These are phyloP conservation scores for Pseudocohnilembus persalinus DNA, from an alignment of 169 alveolate genomes.

Conservation along the genomic window DNA sequence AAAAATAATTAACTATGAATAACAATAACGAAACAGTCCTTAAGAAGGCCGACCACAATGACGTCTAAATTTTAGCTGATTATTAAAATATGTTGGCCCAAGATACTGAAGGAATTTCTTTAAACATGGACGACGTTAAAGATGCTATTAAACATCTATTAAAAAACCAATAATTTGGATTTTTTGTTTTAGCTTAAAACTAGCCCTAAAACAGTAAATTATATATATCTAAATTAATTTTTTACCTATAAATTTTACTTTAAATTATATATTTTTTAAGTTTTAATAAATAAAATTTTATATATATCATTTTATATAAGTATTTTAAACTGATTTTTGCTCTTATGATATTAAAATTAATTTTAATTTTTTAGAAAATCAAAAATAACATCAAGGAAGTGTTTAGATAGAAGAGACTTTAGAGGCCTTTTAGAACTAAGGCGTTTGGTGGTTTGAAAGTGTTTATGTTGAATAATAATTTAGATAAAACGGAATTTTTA, in stretches of 20 bases:
- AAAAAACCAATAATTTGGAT: slow-evolving; percentile 9
- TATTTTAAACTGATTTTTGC: no score
- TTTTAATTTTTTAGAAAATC: no score
- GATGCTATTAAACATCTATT: not conserved
- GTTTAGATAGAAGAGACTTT: not conserved
- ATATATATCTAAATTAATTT: no score
- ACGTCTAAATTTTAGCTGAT: slow-evolving; percentile 1
- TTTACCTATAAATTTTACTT: no score
- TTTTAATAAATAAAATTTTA: no score
- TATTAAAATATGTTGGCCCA: slow-evolving; percentile 15
- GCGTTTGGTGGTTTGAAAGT: slow-evolving; percentile 23
- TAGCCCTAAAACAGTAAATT: not conserved
- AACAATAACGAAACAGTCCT: no score
- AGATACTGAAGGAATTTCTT: slow-evolving; percentile 15
- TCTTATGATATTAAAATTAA: no score
- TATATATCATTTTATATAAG: no score
- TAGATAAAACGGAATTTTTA: not conserved
- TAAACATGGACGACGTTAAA: slow-evolving; percentile 1
- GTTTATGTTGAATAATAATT: slow-evolving; percentile 8
- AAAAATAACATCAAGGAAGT: no score
- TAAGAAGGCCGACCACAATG: no score
- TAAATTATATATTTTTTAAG: no score
- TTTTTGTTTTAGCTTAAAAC: not conserved
- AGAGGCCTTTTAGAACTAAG: not conserved
- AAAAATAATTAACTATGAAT: no score